Conservation (phyloP, 164 flowering plant genomes). For the Stephania yunnanensis region DNA sequence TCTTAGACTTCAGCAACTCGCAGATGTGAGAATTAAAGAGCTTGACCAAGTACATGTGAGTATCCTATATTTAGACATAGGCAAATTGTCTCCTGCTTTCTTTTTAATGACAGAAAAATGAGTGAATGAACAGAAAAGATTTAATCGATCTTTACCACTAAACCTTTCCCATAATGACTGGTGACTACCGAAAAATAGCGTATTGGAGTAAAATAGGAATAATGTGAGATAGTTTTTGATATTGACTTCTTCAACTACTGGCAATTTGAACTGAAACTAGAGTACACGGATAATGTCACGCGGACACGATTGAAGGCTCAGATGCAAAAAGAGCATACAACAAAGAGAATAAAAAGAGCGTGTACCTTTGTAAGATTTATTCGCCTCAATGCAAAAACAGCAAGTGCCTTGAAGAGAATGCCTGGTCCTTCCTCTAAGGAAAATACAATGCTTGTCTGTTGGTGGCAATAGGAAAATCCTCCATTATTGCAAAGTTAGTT, state of each 20-base stretch:
- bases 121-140: not conserved
- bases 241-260: too few species aligned
- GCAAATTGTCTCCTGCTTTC: not conserved
- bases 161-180: not conserved
- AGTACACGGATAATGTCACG: not conserved
- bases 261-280: too few species aligned
- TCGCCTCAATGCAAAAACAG: slow-evolving; percentile 74
- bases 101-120: not conserved
- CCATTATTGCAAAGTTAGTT: slow-evolving; percentile 4
- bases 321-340: not conserved
- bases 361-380: slow-evolving; percentile 84
- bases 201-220: too few species aligned
- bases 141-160: not conserved
- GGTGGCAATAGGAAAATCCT: slow-evolving; percentile 7
- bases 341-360: slow-evolving; percentile 3
- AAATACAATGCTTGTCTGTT: slow-evolving; percentile 91
- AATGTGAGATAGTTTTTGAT: too few species aligned
- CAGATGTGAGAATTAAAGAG: not conserved
- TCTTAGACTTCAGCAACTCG: not conserved
- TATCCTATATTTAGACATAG: too few species aligned
- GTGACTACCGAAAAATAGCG: too few species aligned
- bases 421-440: slow-evolving; percentile 94
- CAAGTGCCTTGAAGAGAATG: slow-evolving; percentile 82
- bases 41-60: too few species aligned
- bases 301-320: not conserved